Conservation (phyloP, 2,329 filamentous ascomycete species). For the Fusarium verrucosum region DNA sequence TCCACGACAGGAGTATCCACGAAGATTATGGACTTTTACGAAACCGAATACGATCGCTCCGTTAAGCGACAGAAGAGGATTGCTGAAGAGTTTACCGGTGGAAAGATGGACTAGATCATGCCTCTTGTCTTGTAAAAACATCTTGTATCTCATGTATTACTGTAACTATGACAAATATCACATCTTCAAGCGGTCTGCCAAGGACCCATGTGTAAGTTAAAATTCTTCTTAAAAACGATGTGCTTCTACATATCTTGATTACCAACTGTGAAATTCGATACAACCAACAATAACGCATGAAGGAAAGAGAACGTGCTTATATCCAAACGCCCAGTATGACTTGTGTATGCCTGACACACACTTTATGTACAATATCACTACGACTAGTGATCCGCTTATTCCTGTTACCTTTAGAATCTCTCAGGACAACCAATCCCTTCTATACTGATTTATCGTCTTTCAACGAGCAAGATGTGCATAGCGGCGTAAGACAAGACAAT, state of each 20-base stretch:
- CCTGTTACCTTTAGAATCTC: constrained; percentile 4
- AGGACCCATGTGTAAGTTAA: not conserved
- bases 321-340: constrained; percentile 29
- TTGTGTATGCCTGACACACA: not conserved
- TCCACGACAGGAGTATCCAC: constrained; percentile 48
- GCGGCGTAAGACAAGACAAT: constrained; percentile 87
- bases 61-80: constrained; percentile 63
- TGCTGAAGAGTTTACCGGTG: constrained; percentile 68
- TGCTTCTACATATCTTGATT: constrained; percentile 7
- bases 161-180: constrained; percentile 30
- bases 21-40: constrained; percentile 50
- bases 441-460: constrained; percentile 66
- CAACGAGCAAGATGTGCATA: constrained; percentile 93
- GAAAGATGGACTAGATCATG: constrained; percentile 58
- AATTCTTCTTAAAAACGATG: not conserved
- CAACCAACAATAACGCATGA: constrained; percentile 1
- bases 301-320: not conserved
- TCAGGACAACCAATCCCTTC: not conserved
- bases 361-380: constrained; percentile 7
- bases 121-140: constrained; percentile 41
- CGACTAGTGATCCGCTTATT: not conserved
- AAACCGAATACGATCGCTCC: constrained; percentile 56
- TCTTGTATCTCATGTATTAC: constrained; percentile 41
- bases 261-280: not conserved
- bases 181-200: constrained; percentile 9